Conservation (phyloP, 768 basidiomycete genomes). For the Tremella mesenterica region DNA sequence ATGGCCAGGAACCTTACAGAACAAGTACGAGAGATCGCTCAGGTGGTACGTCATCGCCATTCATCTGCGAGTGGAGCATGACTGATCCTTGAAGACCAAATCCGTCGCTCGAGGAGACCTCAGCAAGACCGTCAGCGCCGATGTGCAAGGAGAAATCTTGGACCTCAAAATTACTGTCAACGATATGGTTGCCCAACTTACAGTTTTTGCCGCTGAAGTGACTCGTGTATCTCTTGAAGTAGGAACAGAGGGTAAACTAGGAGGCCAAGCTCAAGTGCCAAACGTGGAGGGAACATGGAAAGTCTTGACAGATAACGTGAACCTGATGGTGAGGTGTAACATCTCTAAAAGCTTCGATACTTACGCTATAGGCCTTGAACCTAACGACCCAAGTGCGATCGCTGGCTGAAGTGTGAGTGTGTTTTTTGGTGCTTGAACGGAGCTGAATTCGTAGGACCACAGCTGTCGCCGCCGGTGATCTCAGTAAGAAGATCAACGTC, state of each 20-base stretch:
- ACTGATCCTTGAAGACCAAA: constrained; percentile 32
- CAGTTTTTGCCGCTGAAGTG: constrained; percentile 48
- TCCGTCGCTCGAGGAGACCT: constrained; percentile 46
- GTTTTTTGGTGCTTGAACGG: background rate
- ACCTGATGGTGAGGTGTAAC: constrained; percentile 42
- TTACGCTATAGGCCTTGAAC: constrained; percentile 33
- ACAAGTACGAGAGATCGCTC: constrained; percentile 47
- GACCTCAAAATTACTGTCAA: constrained; percentile 46
- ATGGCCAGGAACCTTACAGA: constrained; percentile 46
- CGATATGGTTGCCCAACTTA: constrained; percentile 46
- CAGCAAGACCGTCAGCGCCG: constrained; percentile 40
- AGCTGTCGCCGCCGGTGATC: constrained; percentile 70
- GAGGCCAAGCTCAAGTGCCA: constrained; percentile 77
- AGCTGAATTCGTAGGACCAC: constrained; percentile 18
- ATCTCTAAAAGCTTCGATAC: background rate
- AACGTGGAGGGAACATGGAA: constrained; percentile 66
- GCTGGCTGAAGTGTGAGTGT: constrained; percentile 37
- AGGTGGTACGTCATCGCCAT: constrained; percentile 33
- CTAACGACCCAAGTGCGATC: constrained; percentile 46
- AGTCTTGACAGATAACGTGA: constrained; percentile 81
- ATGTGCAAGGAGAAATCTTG: constrained; percentile 45
- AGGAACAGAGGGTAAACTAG: constrained; percentile 78
- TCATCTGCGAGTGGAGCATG: background rate
- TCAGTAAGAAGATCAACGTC: constrained; percentile 83
- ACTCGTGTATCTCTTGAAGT: constrained; percentile 73